A percentile compares a stretch with the other conserved stretches of the same genome.
These are phyloP conservation scores for Solanum ossicruentum DNA, from an alignment of 257 asterid species.

Conservation along the genomic window DNA sequence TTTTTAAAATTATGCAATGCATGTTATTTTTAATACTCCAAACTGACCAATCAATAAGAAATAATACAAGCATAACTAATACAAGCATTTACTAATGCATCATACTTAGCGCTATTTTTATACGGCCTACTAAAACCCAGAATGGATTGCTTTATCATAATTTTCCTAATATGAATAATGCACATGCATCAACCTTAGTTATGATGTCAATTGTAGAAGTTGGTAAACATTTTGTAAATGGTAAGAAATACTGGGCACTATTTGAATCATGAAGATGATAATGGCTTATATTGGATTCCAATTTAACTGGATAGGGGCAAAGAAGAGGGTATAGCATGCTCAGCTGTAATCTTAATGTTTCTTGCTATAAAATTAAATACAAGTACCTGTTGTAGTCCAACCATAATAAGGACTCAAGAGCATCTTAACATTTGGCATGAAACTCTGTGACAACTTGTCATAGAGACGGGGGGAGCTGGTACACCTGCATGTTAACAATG, in stretches of 20 bases:
- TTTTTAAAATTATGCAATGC: too few species aligned
- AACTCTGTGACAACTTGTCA: background rate
- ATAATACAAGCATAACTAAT: too few species aligned
- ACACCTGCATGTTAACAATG: background rate
- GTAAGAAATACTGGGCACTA: background rate
- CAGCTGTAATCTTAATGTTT: background rate
- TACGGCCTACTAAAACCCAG: background rate
- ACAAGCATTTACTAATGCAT: too few species aligned
- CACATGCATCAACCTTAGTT: background rate
- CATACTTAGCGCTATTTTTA: too few species aligned
- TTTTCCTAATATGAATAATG: background rate
- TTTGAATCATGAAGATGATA: background rate
- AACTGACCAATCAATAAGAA: too few species aligned
- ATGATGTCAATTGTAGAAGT: background rate
- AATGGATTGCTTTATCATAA: background rate
- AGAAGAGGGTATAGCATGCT: background rate
- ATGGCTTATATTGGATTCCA: background rate
- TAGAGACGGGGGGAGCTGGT: background rate
- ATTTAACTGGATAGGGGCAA: background rate
- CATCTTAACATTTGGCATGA: background rate
- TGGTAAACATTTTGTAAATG: background rate
- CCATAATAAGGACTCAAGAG: background rate
- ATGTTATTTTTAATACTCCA: too few species aligned
- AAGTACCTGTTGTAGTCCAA: background rate
- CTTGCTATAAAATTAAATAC: background rate